phyloP scores from a whole-genome alignment of 345 rosid species.

The Dipteronia sinensis region DNA sequence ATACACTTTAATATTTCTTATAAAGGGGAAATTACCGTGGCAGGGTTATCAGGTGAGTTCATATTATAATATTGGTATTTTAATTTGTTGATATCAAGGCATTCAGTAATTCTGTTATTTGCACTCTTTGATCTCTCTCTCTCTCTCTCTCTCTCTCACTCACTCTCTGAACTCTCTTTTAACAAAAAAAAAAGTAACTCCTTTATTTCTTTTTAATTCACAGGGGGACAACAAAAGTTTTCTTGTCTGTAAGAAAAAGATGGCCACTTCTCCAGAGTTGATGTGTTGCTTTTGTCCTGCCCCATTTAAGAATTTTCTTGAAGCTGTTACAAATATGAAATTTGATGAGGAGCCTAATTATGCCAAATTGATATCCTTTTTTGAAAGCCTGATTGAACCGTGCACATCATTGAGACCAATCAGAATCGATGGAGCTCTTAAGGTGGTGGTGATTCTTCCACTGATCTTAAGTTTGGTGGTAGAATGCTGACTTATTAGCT shows the following conservation, averaged over 20 bases:
- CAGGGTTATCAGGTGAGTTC: constrained; percentile 84
- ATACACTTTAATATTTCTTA: constrained; percentile 85
- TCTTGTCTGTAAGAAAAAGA: constrained; percentile 95
- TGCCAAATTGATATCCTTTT: constrained; percentile 80
- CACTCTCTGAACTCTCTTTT: not conserved
- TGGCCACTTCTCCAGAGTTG: constrained; percentile 82
- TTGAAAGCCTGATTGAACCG: constrained; percentile 72
- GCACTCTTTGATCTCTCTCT: not conserved
- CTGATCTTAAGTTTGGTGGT: not conserved
- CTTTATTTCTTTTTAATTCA: constrained; percentile 22
- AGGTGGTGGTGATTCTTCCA: constrained; percentile 50
- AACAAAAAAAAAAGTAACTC: not conserved
- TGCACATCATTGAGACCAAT: constrained; percentile 72
- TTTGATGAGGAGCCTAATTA: constrained; percentile 95
- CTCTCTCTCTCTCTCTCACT: not conserved
- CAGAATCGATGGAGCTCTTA: constrained; percentile 94
- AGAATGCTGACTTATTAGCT: constrained; percentile 10
- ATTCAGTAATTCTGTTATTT: not conserved
- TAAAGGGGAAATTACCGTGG: constrained; percentile 95
- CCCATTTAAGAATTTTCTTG: constrained; percentile 82
- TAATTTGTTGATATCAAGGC: not conserved
- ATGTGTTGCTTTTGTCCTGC: constrained; percentile 92
- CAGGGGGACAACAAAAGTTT: constrained; percentile 97
- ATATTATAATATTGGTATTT: constrained; percentile 13
- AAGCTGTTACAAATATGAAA: constrained; percentile 89